These are phyloP conservation scores for Salicornia ramosissima DNA, from an alignment of 148 eudicot genomes.

Conservation along the genomic window DNA sequence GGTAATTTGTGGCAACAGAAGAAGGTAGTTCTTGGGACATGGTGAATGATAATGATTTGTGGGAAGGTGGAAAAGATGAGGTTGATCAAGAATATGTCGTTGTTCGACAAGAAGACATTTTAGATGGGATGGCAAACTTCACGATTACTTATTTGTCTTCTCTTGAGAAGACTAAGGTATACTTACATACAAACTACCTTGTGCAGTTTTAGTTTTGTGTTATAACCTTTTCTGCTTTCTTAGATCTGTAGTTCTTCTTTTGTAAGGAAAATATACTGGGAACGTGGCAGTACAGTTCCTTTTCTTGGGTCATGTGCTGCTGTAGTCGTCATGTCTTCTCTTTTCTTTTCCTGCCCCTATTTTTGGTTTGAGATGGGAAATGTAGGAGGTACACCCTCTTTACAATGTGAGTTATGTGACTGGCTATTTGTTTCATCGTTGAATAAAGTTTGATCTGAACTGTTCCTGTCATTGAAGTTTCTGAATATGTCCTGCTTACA, in stretches of 20 bases:
- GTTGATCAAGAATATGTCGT: slow-evolving; percentile 71
- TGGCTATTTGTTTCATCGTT: too few species aligned
- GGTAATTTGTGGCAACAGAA: slow-evolving; percentile 44
- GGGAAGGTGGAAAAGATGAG: slow-evolving; percentile 60
- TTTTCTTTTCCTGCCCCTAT: too few species aligned
- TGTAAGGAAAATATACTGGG: neutral
- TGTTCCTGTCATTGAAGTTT: too few species aligned
- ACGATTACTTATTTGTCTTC: slow-evolving; percentile 90
- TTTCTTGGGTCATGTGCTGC: neutral
- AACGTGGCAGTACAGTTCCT: neutral
- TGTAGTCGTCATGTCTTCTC: too few species aligned
- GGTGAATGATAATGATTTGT: slow-evolving; percentile 75
- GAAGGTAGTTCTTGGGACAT: slow-evolving; percentile 92
- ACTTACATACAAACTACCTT: neutral
- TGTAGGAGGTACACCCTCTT: too few species aligned
- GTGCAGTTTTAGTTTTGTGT: neutral
- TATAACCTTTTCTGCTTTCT: slow-evolving; percentile 2
- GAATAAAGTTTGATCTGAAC: too few species aligned
- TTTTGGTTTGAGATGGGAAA: too few species aligned
- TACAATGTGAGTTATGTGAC: too few species aligned
- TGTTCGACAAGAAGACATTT: slow-evolving; percentile 91
- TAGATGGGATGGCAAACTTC: slow-evolving; percentile 87
- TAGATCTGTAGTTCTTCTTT: neutral
- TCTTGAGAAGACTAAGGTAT: slow-evolving; percentile 82
- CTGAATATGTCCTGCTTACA: too few species aligned